Percentiles rank a stretch among this genome's conserved stretches.
Evolutionary conservation across 75 land plant species (phyloP).

Genomic region (Pseudotsuga menziesii): DNA sequence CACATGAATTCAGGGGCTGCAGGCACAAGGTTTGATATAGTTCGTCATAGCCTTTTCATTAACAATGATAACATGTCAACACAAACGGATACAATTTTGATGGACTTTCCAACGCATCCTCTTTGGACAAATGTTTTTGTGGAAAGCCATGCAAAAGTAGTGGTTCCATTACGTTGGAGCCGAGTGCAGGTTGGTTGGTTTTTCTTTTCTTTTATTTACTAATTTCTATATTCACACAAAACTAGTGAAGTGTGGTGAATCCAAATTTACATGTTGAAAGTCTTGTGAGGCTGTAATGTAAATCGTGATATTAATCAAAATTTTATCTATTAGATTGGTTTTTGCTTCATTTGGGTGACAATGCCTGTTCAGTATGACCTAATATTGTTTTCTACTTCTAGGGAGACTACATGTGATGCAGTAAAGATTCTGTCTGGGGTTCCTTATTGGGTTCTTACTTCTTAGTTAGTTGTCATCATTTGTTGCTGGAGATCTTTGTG

Average conservation of each 20-base stretch:
- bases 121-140: conserved; percentile 85
- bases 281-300: not conserved
- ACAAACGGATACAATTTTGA: conserved; percentile 76
- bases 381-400: too few relatives aligned
- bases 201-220: too few relatives aligned
- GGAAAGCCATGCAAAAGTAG: conserved; percentile 65
- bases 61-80: conserved; percentile 81
- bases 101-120: conserved; percentile 91
- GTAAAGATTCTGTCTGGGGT: too few relatives aligned
- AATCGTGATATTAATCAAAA: too few relatives aligned
- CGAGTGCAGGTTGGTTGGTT: conserved; percentile 71
- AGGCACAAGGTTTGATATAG: conserved; percentile 88
- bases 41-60: conserved; percentile 61
- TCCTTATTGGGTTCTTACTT: too few relatives aligned
- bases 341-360: too few relatives aligned
- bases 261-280: not conserved
- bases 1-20: conserved; percentile 90
- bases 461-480: too few relatives aligned
- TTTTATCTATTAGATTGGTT: too few relatives aligned
- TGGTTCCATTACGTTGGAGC: conserved; percentile 95
- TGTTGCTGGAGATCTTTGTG: too few relatives aligned
- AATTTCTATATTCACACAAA: not conserved
- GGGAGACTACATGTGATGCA: too few relatives aligned
- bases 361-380: too few relatives aligned
- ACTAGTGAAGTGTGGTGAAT: not conserved